A percentile compares a stretch with the other conserved stretches of the same genome.
phyloP scores from a whole-genome alignment of 805 yeast genomes.

The Saccharomycopsis fibuligera region DNA sequence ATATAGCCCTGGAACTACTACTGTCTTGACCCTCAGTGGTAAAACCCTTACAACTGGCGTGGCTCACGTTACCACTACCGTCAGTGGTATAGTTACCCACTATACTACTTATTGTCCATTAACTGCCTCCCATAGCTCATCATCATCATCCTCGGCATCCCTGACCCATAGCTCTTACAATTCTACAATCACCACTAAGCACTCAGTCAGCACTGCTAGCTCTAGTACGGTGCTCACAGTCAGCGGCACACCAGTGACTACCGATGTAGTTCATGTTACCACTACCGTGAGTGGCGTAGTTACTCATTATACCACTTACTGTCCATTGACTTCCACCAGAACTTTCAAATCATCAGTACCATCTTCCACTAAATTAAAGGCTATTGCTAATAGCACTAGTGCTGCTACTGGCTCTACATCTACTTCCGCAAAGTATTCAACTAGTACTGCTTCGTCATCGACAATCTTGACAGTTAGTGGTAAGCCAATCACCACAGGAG shows the following conservation, averaged over 20 bases:
- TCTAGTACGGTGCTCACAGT: conserved; percentile 19
- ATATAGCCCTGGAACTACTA: not conserved
- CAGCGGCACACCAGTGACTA: conserved; percentile 3
- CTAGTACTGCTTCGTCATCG: not conserved
- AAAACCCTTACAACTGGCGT: not conserved
- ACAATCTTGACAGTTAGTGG: not conserved
- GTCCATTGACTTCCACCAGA: conserved; percentile 21
- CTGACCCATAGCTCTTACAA: no score
- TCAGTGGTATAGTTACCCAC: conserved; percentile 1
- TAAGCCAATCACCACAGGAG: conserved; percentile 17
- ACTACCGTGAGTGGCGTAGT: conserved; percentile 15
- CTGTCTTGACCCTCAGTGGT: not conserved
- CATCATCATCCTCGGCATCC: conserved; percentile 1
- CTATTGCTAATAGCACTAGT: conserved; percentile 30
- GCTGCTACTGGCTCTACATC: not conserved
- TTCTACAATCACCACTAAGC: no score
- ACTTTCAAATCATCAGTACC: no score
- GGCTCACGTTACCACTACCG: not conserved
- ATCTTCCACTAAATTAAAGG: conserved; percentile 33
- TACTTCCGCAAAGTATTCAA: not conserved
- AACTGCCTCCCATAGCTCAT: not conserved
- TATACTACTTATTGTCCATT: conserved; percentile 13
- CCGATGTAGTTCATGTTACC: conserved; percentile 21
- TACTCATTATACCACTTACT: conserved; percentile 19
- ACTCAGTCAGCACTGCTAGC: not conserved